Percentiles rank a stretch among this genome's conserved stretches.
These are phyloP conservation scores for Scheffersomyces coipomensis DNA, from an alignment of 805 yeast genomes.

Conservation along the genomic window DNA sequence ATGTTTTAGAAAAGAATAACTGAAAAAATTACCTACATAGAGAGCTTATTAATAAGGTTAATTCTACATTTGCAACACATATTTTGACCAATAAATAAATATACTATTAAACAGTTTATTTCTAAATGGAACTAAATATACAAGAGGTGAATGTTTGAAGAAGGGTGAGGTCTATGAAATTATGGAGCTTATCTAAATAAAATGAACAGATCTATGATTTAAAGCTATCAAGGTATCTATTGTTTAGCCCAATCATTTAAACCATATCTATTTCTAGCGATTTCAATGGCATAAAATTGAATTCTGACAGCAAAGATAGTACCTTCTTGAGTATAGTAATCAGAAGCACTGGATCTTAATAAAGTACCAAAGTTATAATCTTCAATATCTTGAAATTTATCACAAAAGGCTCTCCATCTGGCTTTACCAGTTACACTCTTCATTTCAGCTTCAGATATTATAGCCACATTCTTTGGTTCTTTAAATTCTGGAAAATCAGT, in stretches of 20 bases:
- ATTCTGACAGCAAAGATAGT: constrained; percentile 90
- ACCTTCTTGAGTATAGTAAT: constrained; percentile 77
- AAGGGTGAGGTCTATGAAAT: too few relatives aligned
- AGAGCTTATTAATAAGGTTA: too few relatives aligned
- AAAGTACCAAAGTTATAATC: constrained; percentile 96
- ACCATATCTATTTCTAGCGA: constrained; percentile 87
- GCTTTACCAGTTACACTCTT: constrained; percentile 78
- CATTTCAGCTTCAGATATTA: constrained; percentile 74
- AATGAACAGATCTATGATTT: too few relatives aligned
- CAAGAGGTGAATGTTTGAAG: too few relatives aligned
- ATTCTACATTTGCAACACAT: too few relatives aligned
- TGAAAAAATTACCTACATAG: too few relatives aligned
- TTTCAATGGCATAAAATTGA: constrained; percentile 93
- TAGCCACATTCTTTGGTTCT: constrained; percentile 54
- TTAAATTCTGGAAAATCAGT: constrained; percentile 87
- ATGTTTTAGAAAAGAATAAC: too few relatives aligned
- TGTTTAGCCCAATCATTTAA: constrained; percentile 83
- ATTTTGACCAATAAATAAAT: too few relatives aligned
- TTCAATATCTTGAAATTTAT: constrained; percentile 78
- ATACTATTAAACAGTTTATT: too few relatives aligned
- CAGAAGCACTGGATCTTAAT: constrained; percentile 67
- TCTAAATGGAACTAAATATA: too few relatives aligned
- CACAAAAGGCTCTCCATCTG: constrained; percentile 88
- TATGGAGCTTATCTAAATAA: too few relatives aligned
- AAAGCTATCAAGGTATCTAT: too few relatives aligned